Conservation (phyloP, 2,329 filamentous ascomycete genomes). For the Arthrobotrys entomopaga region DNA sequence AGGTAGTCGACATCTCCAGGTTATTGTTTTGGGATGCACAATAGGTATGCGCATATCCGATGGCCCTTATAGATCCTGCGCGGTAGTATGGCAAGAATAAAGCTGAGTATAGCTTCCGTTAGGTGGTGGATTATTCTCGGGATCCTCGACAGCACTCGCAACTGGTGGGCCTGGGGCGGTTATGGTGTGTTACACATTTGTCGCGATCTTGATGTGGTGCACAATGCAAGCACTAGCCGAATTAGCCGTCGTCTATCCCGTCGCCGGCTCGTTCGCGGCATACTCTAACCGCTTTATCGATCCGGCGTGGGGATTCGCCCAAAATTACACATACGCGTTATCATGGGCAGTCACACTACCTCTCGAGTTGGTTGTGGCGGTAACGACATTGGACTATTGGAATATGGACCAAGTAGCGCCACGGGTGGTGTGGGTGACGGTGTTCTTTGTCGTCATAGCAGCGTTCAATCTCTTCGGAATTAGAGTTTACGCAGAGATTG, state of each 20-base stretch:
- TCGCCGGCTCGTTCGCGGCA: conserved; percentile 72
- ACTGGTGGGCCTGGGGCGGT: conserved; percentile 62
- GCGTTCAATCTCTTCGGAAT: conserved; percentile 69
- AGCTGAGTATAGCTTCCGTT: not conserved
- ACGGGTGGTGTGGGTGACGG: conserved; percentile 67
- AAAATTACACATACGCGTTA: conserved; percentile 68
- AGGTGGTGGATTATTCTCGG: conserved; percentile 72
- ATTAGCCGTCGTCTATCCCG: conserved; percentile 71
- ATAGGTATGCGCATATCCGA: conserved; percentile 26
- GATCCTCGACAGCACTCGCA: conserved; percentile 68
- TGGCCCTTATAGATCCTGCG: too few relatives aligned
- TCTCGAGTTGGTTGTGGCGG: conserved; percentile 68
- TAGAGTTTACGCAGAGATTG: conserved; percentile 69
- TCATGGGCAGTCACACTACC: conserved; percentile 67
- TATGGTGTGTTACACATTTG: conserved; percentile 66
- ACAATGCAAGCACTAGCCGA: conserved; percentile 71
- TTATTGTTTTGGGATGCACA: conserved; percentile 47
- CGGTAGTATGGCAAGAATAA: too few relatives aligned
- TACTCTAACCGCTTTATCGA: conserved; percentile 71
- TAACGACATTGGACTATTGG: conserved; percentile 69
- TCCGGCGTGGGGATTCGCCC: conserved; percentile 70
- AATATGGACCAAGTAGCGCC: conserved; percentile 62
- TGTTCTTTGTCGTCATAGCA: conserved; percentile 67
- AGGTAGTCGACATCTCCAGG: conserved; percentile 45
- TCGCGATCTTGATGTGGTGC: conserved; percentile 70